Conservation (phyloP, 495 filamentous ascomycete genomes). For the Lasiosphaeria miniovina region DNA sequence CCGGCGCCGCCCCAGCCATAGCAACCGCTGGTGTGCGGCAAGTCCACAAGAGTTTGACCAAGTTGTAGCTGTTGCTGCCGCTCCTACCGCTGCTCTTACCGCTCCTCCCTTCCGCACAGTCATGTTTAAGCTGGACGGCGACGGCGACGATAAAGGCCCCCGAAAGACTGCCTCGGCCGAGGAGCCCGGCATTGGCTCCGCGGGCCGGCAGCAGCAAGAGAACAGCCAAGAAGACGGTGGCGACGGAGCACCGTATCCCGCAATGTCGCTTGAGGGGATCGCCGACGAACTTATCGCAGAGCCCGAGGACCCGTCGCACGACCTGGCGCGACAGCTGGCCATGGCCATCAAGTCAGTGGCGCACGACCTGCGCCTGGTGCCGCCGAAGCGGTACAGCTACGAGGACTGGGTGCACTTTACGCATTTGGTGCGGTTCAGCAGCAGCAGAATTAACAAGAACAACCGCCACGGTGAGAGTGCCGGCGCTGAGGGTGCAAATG, state of each 20-base stretch:
- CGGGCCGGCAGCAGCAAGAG: neutral
- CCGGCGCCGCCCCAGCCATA: neutral
- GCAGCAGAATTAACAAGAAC: slow-evolving; percentile 3
- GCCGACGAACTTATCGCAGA: slow-evolving; percentile 4
- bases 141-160: too few relatives aligned
- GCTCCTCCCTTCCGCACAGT: too few relatives aligned
- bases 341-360: slow-evolving; percentile 59
- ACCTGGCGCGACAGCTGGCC: slow-evolving; percentile 59
- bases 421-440: slow-evolving; percentile 35
- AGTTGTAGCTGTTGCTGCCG: too few relatives aligned
- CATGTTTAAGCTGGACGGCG: neutral
- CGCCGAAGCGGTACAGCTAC: slow-evolving; percentile 63
- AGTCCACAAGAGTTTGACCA: too few relatives aligned
- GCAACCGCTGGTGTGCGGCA: too few relatives aligned
- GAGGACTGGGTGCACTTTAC: slow-evolving; percentile 71
- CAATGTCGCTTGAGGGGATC: too few relatives aligned
- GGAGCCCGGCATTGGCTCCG: too few relatives aligned
- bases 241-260: too few relatives aligned
- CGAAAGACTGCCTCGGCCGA: too few relatives aligned
- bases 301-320: slow-evolving; percentile 32
- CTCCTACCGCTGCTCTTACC: too few relatives aligned
- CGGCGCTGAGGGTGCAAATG: slow-evolving; percentile 28
- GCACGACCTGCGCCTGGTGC: slow-evolving; percentile 49
- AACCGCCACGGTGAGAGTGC: slow-evolving; percentile 19
- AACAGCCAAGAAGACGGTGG: too few relatives aligned